Base-by-base conservation (phyloP, 1,284 basidiomycete species). In the Golubevia sp. region DNA sequence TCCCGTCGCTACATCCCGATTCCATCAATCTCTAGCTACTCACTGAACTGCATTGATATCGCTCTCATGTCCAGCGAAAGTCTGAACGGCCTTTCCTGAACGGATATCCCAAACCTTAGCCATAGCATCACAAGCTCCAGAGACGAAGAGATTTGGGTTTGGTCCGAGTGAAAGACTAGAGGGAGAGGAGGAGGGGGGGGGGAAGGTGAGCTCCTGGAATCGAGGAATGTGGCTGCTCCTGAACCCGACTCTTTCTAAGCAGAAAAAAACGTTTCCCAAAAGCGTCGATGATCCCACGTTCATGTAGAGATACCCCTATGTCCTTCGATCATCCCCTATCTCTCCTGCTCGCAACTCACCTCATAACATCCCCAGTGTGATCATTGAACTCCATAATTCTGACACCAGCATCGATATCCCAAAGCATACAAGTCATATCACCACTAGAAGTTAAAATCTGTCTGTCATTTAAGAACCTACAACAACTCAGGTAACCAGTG, bases 341-440 rank as follows among this genome's bases (percentile, higher is more conserved):
- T n/a, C n/a, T n/a, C n/a, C n/a, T n/a, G n/a, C n/a, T n/a, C n/a
- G n/a, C n/a, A n/a, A n/a, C 87, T 70, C 76, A 95, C 94, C 93
- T 97, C 96, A 98, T 98, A 66, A 99, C 96, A 86, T 99, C 96
- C 54, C 96, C 97, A 15, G 95, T 97, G 84, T 99, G 97, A 85
- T 98, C 97, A 83, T 92, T 96, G 85, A 99, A 99, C 86, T 98
- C 96, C 74, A 94, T 91, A 15, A 94, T 92, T 67, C 94, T 88
- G 1, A 94, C 93, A 70, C 96, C 97, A 26, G 93, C 93, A 85
- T 98, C 95, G 70, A 99, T 93, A 85, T 99, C 96, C 96, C 97
- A 99, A 49, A 98, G 88, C 94, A 99, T 98, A 85, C 97, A 98
- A 49, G 94, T 97, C 95, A 98, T 99, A 85, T 99, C 96, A 66